Conservation (phyloP, 2,329 filamentous ascomycete genomes). For the Calonectria henricotiae region DNA sequence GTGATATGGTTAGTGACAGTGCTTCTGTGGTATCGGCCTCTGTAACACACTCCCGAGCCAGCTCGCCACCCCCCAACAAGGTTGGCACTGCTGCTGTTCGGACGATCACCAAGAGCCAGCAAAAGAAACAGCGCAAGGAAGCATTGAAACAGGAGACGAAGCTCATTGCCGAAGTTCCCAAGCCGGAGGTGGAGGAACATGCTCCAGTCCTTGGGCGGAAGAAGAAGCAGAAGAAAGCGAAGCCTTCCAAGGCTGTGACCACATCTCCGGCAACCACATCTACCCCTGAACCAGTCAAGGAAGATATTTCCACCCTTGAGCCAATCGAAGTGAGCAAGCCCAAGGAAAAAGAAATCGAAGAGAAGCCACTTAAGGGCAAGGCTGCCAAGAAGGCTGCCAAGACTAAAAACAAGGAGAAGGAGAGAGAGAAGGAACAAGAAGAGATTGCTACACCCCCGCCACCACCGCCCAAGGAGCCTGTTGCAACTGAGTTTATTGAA, state of each 20-base stretch:
- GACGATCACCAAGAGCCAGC: slow-evolving; percentile 82
- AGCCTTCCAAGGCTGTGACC: slow-evolving; percentile 55
- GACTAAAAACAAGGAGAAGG: slow-evolving; percentile 52
- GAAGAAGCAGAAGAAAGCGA: slow-evolving; percentile 89
- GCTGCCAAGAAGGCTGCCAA: slow-evolving; percentile 55
- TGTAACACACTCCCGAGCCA: slow-evolving; percentile 78
- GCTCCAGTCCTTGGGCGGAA: slow-evolving; percentile 85
- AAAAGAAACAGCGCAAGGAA: slow-evolving; percentile 83
- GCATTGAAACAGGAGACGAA: slow-evolving; percentile 76
- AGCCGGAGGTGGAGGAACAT: slow-evolving; percentile 71
- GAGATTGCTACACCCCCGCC: slow-evolving; percentile 45
- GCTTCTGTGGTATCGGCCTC: slow-evolving; percentile 83
- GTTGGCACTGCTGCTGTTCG: slow-evolving; percentile 80
- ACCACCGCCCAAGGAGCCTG: slow-evolving; percentile 42
- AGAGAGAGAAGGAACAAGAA: slow-evolving; percentile 47
- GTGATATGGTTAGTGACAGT: slow-evolving; percentile 84
- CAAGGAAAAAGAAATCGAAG: slow-evolving; percentile 42
- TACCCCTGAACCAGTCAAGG: slow-evolving; percentile 37
- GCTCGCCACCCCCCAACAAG: slow-evolving; percentile 77
- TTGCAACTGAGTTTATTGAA: slow-evolving; percentile 42
- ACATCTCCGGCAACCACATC: slow-evolving; percentile 37
- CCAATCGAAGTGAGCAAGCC: slow-evolving; percentile 21
- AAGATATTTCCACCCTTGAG: slow-evolving; percentile 36
- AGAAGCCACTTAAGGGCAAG: slow-evolving; percentile 51
- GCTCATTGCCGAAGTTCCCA: slow-evolving; percentile 67